A percentile compares a stretch with the other conserved stretches of the same genome.
Conservation (phyloP, 202 grass and related monocot genomes). For the Elaeis oleifera region DNA sequence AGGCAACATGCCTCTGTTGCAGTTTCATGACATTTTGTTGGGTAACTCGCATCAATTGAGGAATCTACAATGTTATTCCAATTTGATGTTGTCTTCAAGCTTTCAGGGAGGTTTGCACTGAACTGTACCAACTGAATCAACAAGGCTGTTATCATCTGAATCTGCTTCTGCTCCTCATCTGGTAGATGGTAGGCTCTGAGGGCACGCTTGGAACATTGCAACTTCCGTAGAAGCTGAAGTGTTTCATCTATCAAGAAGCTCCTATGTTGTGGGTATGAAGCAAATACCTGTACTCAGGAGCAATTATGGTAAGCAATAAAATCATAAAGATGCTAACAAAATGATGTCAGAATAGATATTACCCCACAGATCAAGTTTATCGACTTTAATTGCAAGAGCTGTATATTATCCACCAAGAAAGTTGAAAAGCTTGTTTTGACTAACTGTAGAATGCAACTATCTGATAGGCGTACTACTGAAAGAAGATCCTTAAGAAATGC, state of each 20-base stretch:
- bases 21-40: conserved; percentile 63
- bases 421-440: conserved; percentile 97
- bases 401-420: conserved; percentile 91
- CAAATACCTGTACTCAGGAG: conserved; percentile 58
- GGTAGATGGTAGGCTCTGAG: conserved; percentile 84
- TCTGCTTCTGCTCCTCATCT: conserved; percentile 94
- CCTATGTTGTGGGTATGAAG: conserved; percentile 79
- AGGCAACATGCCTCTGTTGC: conserved; percentile 65
- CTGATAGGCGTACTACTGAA: conserved; percentile 64
- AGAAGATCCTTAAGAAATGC: conserved; percentile 87
- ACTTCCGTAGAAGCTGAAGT: conserved; percentile 79
- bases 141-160: conserved; percentile 97
- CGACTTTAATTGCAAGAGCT: conserved; percentile 91
- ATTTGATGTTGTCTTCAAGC: conserved; percentile 56
- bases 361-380: conserved; percentile 81
- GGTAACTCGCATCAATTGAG: conserved; percentile 62
- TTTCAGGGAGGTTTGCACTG: conserved; percentile 77
- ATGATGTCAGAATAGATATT: conserved; percentile 5
- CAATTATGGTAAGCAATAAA: conserved; percentile 25
- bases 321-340: conserved; percentile 1
- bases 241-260: conserved; percentile 96
- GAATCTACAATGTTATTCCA: conserved; percentile 77
- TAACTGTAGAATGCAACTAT: conserved; percentile 94
- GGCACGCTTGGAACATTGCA: conserved; percentile 84
- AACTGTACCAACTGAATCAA: conserved; percentile 96